Evolutionary conservation across 768 basidiomycete genomes (phyloP).

Genomic region (Rhodotorula diobovata): DNA sequence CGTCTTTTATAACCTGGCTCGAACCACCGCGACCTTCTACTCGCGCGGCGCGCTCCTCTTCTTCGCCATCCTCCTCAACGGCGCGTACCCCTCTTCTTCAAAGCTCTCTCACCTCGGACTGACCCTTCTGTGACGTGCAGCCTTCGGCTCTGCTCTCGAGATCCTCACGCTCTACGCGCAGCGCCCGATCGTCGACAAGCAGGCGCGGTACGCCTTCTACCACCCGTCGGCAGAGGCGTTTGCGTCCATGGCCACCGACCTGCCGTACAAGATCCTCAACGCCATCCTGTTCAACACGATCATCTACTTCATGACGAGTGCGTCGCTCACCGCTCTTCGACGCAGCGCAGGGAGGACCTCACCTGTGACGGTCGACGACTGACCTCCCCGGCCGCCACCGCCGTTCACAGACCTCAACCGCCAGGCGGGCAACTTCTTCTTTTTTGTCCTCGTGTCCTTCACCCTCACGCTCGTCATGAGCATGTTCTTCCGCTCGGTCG

Average conservation of each 20-base stretch:
- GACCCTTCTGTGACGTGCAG: conserved; percentile 44
- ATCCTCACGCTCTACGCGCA: conserved; percentile 43
- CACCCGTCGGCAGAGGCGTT: conserved; percentile 52
- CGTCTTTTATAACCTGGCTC: conserved; percentile 56
- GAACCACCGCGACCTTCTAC: conserved; percentile 60
- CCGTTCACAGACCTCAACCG: conserved; percentile 50
- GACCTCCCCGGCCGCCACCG: background rate
- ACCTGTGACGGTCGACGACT: no score
- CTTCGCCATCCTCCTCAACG: conserved; percentile 52
- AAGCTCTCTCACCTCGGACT: conserved; percentile 58
- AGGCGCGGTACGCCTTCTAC: conserved; percentile 50
- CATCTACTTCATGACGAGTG: conserved; percentile 43
- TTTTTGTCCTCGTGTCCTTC: conserved; percentile 50
- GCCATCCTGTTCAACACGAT: conserved; percentile 38
- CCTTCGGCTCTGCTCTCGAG: conserved; percentile 49
- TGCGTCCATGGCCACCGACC: conserved; percentile 43
- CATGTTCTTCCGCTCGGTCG: conserved; percentile 48
- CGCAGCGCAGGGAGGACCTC: no score
- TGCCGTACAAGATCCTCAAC: conserved; percentile 41
- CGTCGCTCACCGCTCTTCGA: no score
- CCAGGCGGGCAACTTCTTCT: conserved; percentile 50
- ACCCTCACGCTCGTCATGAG: conserved; percentile 47
- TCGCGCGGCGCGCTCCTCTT: conserved; percentile 73
- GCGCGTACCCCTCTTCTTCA: conserved; percentile 51
- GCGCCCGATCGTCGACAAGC: conserved; percentile 42